Evolutionary conservation across 2,329 filamentous ascomycete species (phyloP), one percentile per base, ranked within the genome.

Genomic region (Epichloe typhina): DNA sequence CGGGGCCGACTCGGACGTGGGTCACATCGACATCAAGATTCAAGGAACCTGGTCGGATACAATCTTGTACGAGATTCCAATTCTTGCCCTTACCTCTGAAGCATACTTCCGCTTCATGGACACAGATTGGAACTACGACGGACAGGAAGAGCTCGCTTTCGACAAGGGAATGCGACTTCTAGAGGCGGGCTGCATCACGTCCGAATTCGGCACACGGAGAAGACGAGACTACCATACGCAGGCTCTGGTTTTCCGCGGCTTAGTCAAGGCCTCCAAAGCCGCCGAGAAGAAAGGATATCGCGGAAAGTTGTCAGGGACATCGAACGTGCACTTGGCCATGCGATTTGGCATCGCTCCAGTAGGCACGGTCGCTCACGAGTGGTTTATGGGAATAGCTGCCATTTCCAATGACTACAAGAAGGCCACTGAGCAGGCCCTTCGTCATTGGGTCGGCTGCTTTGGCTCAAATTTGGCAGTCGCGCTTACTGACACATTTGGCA

Each of bases 351-450:
- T 96, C 44, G 72, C 81, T 3, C 89, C 93, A 0, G 79, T 97
- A 12, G 93, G 93, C 5, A 98, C 93, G 0, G 78, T 82, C 2
- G 93, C 93, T 0, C 93, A 98, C 63, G 93, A 98, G 69, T 98
- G 93, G 93, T 97, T 96, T 72, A 98, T 98, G 93, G 90, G 88
- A 41, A 91, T 95, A 55, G 93, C 93, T 1, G 90, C 93, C 39
- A 88, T 96, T 58, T 87, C 84, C 4, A 77, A 88, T 55, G 80
- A 96, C 67, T 98, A 98, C 64, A 77, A 81, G 58, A 75, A 78
- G 54, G 90, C 93, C 3, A 95, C 90, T 38, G 88, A 95, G 65
- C 77, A 84, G 56, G 90, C 88, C 0, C 71, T 98, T 58, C 76
- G 81, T 52, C 88, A 94, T 64, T 98, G 93, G 93, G 79, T 95